phyloP scores from a whole-genome alignment of 495 filamentous ascomycete genomes.

The Xylaria acuta region DNA sequence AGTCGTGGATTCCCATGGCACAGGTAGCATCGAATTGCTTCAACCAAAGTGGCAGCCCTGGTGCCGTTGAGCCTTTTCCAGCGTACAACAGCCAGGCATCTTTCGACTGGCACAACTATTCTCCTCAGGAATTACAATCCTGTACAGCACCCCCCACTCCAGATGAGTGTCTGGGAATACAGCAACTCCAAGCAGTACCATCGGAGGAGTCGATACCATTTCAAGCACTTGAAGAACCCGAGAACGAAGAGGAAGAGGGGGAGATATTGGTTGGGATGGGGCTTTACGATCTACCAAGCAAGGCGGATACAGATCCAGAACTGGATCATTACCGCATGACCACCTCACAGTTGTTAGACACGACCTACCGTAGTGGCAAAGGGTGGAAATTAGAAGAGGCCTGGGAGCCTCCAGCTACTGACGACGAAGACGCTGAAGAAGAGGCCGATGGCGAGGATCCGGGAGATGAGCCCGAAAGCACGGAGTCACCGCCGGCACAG shows the following conservation, averaged over 20 bases:
- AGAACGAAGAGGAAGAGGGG: conserved; percentile 55
- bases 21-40: conserved; percentile 29
- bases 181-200: conserved; percentile 52
- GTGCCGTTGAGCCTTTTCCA: conserved; percentile 30
- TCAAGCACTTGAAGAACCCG: conserved; percentile 49
- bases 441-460: conserved; percentile 52
- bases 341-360: conserved; percentile 55
- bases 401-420: conserved; percentile 71
- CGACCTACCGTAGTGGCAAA: conserved; percentile 61
- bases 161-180: conserved; percentile 60
- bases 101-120: conserved; percentile 51
- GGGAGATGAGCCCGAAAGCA: conserved; percentile 33
- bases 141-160: conserved; percentile 66
- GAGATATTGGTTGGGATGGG: conserved; percentile 85
- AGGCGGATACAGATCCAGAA: conserved; percentile 45
- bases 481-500: conserved; percentile 37
- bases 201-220: conserved; percentile 54
- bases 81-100: conserved; percentile 30
- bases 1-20: conserved; percentile 31
- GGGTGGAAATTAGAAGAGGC: conserved; percentile 85
- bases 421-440: conserved; percentile 65
- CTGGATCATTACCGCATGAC: conserved; percentile 55
- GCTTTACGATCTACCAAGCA: conserved; percentile 73
- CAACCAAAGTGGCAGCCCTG: conserved; percentile 21
- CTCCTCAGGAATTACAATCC: conserved; percentile 43